Conservation (phyloP, 345 rosid genomes). For the Nasturtium officinale region DNA sequence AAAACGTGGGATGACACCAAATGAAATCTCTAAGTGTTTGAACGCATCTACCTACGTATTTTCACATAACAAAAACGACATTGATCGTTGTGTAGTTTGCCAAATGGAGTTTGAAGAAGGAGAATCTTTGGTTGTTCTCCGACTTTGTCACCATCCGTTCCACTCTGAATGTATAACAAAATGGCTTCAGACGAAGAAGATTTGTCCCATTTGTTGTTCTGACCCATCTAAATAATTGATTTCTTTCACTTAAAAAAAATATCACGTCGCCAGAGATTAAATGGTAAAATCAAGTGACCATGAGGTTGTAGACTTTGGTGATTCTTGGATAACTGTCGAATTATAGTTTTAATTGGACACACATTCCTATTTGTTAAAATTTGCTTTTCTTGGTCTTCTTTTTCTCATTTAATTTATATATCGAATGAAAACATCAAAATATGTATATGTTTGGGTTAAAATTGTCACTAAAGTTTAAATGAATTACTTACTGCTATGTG, state of each 20-base stretch:
- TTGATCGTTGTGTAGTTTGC: constrained; percentile 75
- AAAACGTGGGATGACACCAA: constrained; percentile 53
- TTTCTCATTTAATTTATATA: not conserved
- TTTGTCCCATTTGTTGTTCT: constrained; percentile 71
- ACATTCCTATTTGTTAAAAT: not conserved
- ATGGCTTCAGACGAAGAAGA: constrained; percentile 73
- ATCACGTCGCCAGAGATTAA: not conserved
- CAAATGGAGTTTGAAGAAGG: constrained; percentile 73
- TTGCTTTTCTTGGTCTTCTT: not conserved
- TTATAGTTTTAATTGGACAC: not conserved
- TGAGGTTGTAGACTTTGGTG: not conserved
- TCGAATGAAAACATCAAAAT: not conserved
- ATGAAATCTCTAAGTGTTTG: constrained; percentile 53
- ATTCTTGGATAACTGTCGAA: not conserved
- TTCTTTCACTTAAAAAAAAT: not conserved
- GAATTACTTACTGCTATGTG: not conserved
- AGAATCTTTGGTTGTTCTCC: constrained; percentile 54
- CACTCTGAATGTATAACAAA: constrained; percentile 64
- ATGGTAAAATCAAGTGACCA: not conserved
- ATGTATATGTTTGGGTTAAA: not conserved
- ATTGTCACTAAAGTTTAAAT: not conserved
- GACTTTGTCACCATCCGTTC: constrained; percentile 62
- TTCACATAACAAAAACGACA: constrained; percentile 36
- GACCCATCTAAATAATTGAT: constrained; percentile 45
- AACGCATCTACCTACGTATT: constrained; percentile 6